Evolutionary conservation across 2,329 filamentous ascomycete species (phyloP).

Genomic region (Cytospora paraplurivora): DNA sequence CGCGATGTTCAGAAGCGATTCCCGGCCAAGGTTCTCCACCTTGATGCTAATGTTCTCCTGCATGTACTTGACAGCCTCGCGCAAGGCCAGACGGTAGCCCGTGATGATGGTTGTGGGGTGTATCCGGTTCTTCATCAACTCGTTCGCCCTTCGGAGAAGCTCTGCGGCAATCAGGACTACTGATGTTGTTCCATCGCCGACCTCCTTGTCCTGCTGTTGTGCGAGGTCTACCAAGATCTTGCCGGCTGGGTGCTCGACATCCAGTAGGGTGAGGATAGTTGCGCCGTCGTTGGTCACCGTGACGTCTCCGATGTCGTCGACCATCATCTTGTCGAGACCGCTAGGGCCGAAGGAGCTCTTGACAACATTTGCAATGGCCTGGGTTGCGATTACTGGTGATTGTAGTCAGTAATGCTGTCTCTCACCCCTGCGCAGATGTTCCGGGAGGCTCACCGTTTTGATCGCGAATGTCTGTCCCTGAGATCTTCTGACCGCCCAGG

Average conservation of each 20-base stretch:
- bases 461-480: conserved; percentile 92
- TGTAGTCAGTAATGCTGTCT: conserved; percentile 30
- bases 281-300: conserved; percentile 99
- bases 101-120: conserved; percentile 99
- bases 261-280: conserved; percentile 91
- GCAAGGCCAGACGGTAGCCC: conserved; percentile 90
- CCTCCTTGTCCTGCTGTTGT: conserved; percentile 98
- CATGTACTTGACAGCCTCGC: conserved; percentile 98
- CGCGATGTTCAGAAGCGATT: conserved; percentile 90
- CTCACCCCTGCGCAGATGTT: conserved; percentile 1
- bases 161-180: conserved; percentile 97
- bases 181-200: conserved; percentile 96
- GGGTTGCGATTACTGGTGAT: conserved; percentile 78
- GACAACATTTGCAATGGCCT: conserved; percentile 97
- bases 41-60: conserved; percentile 97
- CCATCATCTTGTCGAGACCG: conserved; percentile 99
- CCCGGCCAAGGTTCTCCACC: conserved; percentile 86
- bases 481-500: conserved; percentile 96
- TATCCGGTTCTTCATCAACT: conserved; percentile 99
- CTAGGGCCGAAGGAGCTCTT: conserved; percentile 98
- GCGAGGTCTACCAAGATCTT: conserved; percentile 98
- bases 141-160: conserved; percentile 89
- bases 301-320: conserved; percentile 98
- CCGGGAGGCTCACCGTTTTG: conserved; percentile 71
- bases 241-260: conserved; percentile 96